These are phyloP conservation scores for Yarrowia porcina DNA, from an alignment of 805 yeast genomes.

Conservation along the genomic window DNA sequence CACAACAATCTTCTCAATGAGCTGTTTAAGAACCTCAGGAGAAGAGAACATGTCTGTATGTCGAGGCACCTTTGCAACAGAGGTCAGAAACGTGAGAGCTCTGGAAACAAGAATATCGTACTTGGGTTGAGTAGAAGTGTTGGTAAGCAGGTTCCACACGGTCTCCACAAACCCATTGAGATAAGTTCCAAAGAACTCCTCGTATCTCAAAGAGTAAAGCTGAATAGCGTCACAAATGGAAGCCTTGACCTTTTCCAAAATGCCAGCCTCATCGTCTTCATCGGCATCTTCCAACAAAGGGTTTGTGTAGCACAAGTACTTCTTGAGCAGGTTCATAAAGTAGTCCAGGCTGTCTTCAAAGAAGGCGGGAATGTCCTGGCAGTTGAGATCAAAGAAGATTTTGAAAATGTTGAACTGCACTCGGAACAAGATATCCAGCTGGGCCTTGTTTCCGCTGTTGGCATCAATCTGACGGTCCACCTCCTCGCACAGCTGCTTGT, in stretches of 20 bases:
- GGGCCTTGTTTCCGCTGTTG: constrained; percentile 46
- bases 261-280: constrained; percentile 65
- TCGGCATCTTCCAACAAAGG: constrained; percentile 53
- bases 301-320: constrained; percentile 65
- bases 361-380: constrained; percentile 97
- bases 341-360: constrained; percentile 82
- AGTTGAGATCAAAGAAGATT: constrained; percentile 87
- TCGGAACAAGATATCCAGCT: constrained; percentile 58
- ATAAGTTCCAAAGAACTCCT: constrained; percentile 81
- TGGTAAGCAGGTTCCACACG: constrained; percentile 72
- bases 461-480: constrained; percentile 64
- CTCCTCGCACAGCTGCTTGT: constrained; percentile 60
- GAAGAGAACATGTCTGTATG: constrained; percentile 61
- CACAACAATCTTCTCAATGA: constrained; percentile 76
- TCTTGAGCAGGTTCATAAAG: constrained; percentile 79
- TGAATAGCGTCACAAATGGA: constrained; percentile 81
- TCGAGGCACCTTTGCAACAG: constrained; percentile 68
- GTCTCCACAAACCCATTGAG: constrained; percentile 75
- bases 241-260: constrained; percentile 69
- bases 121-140: constrained; percentile 65
- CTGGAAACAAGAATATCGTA: constrained; percentile 82
- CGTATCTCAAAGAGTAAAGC: constrained; percentile 84
- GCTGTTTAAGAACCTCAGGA: constrained; percentile 63
- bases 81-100: constrained; percentile 74
- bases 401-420: constrained; percentile 69